Evolutionary conservation across 2,329 filamentous ascomycete species (phyloP).

Genomic region (Venturia pyrina): DNA sequence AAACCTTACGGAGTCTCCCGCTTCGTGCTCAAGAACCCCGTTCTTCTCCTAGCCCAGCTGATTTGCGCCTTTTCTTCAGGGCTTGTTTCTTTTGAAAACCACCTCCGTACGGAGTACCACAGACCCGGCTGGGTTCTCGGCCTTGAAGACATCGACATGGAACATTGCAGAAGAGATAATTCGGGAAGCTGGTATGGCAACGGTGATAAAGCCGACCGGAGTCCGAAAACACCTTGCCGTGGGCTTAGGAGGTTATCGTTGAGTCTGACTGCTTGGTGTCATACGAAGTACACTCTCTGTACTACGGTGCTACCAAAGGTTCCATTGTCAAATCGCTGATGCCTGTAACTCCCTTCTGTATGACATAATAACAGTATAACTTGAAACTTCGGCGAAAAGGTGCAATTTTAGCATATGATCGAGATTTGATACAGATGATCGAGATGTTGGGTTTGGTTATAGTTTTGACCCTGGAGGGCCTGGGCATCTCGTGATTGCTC

Average conservation of each 20-base stretch:
- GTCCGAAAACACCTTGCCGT: not conserved
- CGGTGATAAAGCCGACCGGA: not conserved
- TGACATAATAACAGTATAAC: not conserved
- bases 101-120: not conserved
- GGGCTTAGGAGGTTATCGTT: not conserved
- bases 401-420: too few relatives aligned
- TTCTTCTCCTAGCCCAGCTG: too few relatives aligned
- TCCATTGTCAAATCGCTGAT: not conserved
- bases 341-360: not conserved
- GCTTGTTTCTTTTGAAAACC: not conserved
- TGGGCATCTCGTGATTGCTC: not conserved
- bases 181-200: not conserved
- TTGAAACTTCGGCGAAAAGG: not conserved
- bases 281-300: not conserved
- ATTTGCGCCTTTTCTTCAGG: not conserved
- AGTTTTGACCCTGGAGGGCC: not conserved
- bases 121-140: not conserved
- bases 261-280: not conserved
- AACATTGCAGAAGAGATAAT: not conserved
- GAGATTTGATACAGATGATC: not conserved
- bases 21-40: too few relatives aligned
- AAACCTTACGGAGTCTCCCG: too few relatives aligned
- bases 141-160: not conserved
- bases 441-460: not conserved
- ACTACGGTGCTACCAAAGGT: not conserved